Percentiles rank a stretch among this genome's conserved stretches.
phyloP scores from a whole-genome alignment of 176 grass and related monocot genomes.

The Alopecurus myosuroides region DNA sequence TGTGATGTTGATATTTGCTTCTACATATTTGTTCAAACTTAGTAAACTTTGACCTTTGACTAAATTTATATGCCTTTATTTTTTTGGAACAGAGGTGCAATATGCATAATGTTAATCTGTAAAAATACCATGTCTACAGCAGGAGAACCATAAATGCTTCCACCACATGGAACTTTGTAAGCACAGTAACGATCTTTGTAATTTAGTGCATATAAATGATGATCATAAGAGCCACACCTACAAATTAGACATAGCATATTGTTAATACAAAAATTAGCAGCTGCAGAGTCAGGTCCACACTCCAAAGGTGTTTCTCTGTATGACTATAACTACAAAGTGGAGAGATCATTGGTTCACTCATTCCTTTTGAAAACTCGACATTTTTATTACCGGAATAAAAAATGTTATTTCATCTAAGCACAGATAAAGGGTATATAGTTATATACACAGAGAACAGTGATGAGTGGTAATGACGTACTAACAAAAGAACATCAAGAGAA shows the following conservation, averaged over 20 bases:
- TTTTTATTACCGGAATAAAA: not conserved
- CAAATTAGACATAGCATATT: not conserved
- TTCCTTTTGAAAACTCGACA: not conserved
- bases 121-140: constrained; percentile 54
- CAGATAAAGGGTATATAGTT: not conserved
- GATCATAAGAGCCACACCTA: constrained; percentile 95
- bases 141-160: constrained; percentile 95
- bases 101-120: not conserved
- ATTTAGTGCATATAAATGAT: constrained; percentile 80
- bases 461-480: not conserved
- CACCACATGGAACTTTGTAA: constrained; percentile 87
- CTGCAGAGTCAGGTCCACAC: not conserved
- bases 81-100: too few species aligned
- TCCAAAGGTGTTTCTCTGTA: not conserved
- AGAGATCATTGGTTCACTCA: constrained; percentile 7
- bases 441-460: not conserved
- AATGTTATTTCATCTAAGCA: not conserved
- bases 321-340: constrained; percentile 2
- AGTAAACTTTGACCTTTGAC: too few species aligned
- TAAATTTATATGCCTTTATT: too few species aligned
- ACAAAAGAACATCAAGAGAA: not conserved
- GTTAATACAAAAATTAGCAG: constrained; percentile 13
- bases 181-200: constrained; percentile 58
- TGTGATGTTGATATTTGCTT: too few species aligned
- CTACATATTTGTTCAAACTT: not conserved